Evolutionary conservation across 495 filamentous ascomycete genomes (phyloP).

Genomic region (Hyaloscypha hepaticicola): DNA sequence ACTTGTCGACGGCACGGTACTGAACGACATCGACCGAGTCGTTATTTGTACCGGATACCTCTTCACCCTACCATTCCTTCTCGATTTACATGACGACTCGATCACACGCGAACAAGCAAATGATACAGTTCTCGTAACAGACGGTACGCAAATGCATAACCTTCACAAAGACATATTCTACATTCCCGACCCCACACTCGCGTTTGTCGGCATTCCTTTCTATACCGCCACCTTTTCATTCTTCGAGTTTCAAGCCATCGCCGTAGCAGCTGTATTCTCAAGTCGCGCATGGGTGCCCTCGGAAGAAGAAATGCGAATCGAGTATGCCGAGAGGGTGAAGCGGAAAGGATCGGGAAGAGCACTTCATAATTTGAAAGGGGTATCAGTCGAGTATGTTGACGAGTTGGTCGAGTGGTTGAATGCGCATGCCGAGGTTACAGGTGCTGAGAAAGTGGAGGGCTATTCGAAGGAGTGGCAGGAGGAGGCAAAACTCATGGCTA

Average conservation of each 20-base stretch:
- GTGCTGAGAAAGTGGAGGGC: constrained; percentile 39
- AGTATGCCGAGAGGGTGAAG: constrained; percentile 48
- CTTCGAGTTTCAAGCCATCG: constrained; percentile 44
- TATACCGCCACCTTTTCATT: constrained; percentile 38
- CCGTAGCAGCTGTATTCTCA: constrained; percentile 50
- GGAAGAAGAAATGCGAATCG: constrained; percentile 45
- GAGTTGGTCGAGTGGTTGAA: constrained; percentile 57
- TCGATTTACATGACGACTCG: constrained; percentile 42
- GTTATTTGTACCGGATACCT: constrained; percentile 58
- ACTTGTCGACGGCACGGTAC: constrained; percentile 49
- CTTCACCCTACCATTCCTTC: constrained; percentile 54
- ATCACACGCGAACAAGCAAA: constrained; percentile 38
- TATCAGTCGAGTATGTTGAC: constrained; percentile 55
- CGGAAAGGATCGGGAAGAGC: constrained; percentile 48
- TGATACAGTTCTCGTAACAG: constrained; percentile 56
- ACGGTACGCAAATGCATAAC: constrained; percentile 66
- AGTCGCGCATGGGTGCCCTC: constrained; percentile 51
- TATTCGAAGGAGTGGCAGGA: constrained; percentile 46
- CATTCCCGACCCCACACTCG: constrained; percentile 41
- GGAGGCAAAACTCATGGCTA: constrained; percentile 3
- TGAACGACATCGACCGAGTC: constrained; percentile 51
- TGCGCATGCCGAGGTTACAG: constrained; percentile 31
- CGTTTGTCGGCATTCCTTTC: constrained; percentile 35
- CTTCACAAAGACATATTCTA: constrained; percentile 59
- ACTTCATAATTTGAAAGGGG: constrained; percentile 55